Evolutionary conservation across 192 early-diverging fungal species (phyloP), one percentile per base, ranked within the genome.

Genomic region (Umbelopsis sp.): DNA sequence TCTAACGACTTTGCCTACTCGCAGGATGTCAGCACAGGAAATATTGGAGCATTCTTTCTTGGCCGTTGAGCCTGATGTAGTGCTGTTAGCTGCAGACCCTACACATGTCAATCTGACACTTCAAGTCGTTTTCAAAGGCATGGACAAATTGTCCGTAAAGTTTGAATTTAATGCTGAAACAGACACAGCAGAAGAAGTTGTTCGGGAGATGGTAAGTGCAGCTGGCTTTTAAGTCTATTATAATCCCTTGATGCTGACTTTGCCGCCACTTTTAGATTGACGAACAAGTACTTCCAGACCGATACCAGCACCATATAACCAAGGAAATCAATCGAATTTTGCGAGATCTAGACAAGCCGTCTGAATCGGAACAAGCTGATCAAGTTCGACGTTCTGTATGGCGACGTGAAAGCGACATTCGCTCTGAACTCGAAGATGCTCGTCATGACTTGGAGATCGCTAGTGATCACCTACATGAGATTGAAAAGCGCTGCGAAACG

Each of bases 291-390:
- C 77, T 94, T 23, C 90, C 83, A 23, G 82, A 88, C 41, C 78
- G 81, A 72, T 94, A 93, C 64, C 88, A 93, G 67, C 81, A 90
- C 27, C 82, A 91, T 18, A 93, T 94, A 46, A 94, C 91, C 22
- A 84, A 86, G 50, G 92, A 94, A 67, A 93, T 94, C 70, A 94
- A 93, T 73, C 85, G 91, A 47, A 93, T 94, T 68, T 77, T 94
- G 50, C 84, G 91, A 23, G 92, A 94, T 49, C 71, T 91, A 46
- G 84, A 85, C 52, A 90, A 84, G 27, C 70, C 70, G 11, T 58
- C 27, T 37, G 67, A 69, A 48, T 67, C 71, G 18, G 78, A 75
- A 10, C 74, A 75, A 48, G 67, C 64, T 5, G 74, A 80, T 22
- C 49, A 67, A 49, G 70, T 64, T 7, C 68, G 66, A 16, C 68